These are phyloP conservation scores for Diplodia intermedia DNA, from an alignment of 2,329 filamentous ascomycete species.

Conservation along the genomic window DNA sequence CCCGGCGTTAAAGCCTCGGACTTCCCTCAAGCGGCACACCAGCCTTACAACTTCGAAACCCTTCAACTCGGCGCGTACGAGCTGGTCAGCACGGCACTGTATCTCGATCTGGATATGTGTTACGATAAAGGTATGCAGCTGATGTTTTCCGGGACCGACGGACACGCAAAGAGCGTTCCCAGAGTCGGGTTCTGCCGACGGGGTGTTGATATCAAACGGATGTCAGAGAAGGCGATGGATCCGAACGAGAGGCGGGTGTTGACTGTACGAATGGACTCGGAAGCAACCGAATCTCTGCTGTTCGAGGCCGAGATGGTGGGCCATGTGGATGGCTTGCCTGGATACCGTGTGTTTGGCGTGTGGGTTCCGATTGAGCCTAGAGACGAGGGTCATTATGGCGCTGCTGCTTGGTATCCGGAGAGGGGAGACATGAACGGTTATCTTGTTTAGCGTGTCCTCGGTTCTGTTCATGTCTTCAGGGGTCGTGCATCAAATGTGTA, in stretches of 20 bases:
- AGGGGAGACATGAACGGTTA: neutral
- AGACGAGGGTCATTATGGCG: neutral
- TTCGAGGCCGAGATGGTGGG: neutral
- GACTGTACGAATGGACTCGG: neutral
- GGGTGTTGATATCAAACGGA: neutral
- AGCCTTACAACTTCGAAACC: neutral
- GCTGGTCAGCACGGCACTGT: neutral
- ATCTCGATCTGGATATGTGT: neutral
- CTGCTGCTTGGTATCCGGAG: neutral
- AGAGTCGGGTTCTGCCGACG: neutral
- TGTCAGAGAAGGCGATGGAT: neutral
- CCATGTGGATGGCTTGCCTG: neutral
- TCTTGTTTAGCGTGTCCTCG: conserved; percentile 32
- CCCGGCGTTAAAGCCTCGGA: neutral
- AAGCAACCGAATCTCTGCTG: neutral
- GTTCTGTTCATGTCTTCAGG: too few relatives aligned
- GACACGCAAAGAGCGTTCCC: neutral
- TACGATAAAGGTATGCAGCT: neutral
- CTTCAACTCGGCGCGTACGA: neutral
- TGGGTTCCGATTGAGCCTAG: neutral
- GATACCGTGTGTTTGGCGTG: neutral
- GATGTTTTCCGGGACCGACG: neutral
- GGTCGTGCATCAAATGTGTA: too few relatives aligned
- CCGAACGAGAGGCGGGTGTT: neutral
- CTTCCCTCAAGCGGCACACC: neutral